Base-by-base conservation (phyloP, 208 protist species). In the Acanthamoeba lenticulata region DNA sequence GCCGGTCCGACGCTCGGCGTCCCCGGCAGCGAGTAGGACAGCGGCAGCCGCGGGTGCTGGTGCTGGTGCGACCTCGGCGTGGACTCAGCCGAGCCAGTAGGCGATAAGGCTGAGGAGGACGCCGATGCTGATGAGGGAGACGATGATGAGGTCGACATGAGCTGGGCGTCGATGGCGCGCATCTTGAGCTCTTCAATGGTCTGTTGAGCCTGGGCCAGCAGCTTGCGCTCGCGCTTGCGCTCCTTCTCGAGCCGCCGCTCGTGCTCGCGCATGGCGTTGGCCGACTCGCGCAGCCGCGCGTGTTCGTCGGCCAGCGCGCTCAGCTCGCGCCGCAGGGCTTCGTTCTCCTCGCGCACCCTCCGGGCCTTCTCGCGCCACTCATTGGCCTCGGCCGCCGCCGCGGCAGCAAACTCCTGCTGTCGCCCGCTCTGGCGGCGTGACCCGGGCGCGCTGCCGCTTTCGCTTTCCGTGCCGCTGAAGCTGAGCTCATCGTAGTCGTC, bases 161-260 rank as follows among this genome's bases (percentile, higher is more conserved):
- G 34, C 27, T 86, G 77, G 29, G 77, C 38, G 45, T 86, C 77
- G 29, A 86, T 86, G 40, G 57, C 57, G n/a, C 77, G 77, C 9
- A 86, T 38, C n/a, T 86, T 86, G 77, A 86, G 77, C 13, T 86
- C 77, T 42, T 86, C 77, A 42, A 86, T 86, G 11, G 77, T 86
- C 45, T 86, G 77, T 7, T 86, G 77, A 24, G 77, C 40, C 45
- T 86, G 77, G 44, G 77, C 77, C 45, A 86, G 27, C 77, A 86
- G 77, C 77, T 86, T 86, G 11, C 77, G 77, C 77, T 86, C 77
- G 3, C 77, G 77, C 77, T 86, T 86, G 40, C 77, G 77, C 29
- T 86, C 77, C 77, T 86, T 86, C 77, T 86, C 77, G 42, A 57
- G 77, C 29, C 45, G 0, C 21, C 77, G 77, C 77, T 86, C 77